Evolutionary conservation across 192 early-diverging fungal species (phyloP).

Genomic region (Funneliformis mosseae): DNA sequence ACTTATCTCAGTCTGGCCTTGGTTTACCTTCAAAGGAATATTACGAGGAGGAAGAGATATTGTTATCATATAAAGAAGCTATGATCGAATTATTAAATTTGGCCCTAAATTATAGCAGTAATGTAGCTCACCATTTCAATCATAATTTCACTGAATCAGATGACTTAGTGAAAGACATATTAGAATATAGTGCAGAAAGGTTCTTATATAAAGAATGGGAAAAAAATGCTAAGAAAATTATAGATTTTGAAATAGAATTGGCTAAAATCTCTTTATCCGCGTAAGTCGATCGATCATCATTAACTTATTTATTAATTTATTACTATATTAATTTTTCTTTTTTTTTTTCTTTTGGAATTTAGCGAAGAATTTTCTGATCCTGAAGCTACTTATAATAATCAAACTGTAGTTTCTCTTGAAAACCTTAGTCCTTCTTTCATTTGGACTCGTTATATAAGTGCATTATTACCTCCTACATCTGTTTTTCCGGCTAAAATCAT

Average conservation of each 20-base stretch:
- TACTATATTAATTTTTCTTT: not conserved
- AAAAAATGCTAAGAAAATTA: constrained; percentile 49
- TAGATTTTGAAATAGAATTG: constrained; percentile 60
- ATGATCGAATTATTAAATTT: constrained; percentile 46
- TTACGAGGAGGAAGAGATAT: constrained; percentile 53
- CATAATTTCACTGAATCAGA: not conserved
- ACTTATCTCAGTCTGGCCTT: constrained; percentile 54
- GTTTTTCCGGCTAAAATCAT: constrained; percentile 45
- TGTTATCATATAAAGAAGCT: constrained; percentile 46
- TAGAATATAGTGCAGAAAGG: not conserved
- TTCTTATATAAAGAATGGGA: constrained; percentile 30
- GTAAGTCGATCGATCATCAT: constrained; percentile 30
- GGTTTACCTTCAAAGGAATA: constrained; percentile 68
- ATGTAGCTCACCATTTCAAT: not conserved
- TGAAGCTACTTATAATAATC: constrained; percentile 54
- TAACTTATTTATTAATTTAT: not conserved
- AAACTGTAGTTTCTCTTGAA: constrained; percentile 38
- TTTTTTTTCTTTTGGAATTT: constrained; percentile 21
- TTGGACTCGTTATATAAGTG: constrained; percentile 43
- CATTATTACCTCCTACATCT: constrained; percentile 28
- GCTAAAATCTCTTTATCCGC: constrained; percentile 50
- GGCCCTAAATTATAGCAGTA: constrained; percentile 37
- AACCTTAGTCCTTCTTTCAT: constrained; percentile 43
- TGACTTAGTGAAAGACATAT: not conserved
- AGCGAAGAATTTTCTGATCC: constrained; percentile 55